phyloP scores from a whole-genome alignment of 179 eudicot genomes.

The Silene noctiflora region DNA sequence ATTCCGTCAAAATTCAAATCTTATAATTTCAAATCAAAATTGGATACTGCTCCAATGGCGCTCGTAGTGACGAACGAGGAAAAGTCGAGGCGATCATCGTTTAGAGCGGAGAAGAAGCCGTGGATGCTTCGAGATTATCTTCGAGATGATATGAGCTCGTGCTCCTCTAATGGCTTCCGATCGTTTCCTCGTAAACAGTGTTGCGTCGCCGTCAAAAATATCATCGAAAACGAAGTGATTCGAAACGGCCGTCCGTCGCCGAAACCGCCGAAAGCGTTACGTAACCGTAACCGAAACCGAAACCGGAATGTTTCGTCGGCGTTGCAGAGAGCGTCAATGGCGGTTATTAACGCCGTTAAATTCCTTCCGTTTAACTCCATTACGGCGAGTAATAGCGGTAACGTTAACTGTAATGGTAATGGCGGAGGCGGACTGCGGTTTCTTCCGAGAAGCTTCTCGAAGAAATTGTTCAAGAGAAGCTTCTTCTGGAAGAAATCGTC shows the following conservation, averaged over 20 bases:
- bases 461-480: slow-evolving; percentile 40
- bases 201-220: slow-evolving; percentile 46
- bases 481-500: slow-evolving; percentile 40
- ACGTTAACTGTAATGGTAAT: background rate
- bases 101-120: slow-evolving; percentile 28
- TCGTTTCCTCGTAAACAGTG: slow-evolving; percentile 65
- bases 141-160: slow-evolving; percentile 62
- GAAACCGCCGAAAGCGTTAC: slow-evolving; percentile 8
- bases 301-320: slow-evolving; percentile 32
- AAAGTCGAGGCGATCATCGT: slow-evolving; percentile 22
- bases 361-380: slow-evolving; percentile 41
- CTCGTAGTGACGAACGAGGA: slow-evolving; percentile 26
- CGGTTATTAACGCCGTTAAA: slow-evolving; percentile 53
- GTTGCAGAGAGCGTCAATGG: slow-evolving; percentile 51
- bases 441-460: slow-evolving; percentile 46
- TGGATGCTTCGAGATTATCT: slow-evolving; percentile 57
- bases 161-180: slow-evolving; percentile 74
- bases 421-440: slow-evolving; percentile 7
- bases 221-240: slow-evolving; percentile 16
- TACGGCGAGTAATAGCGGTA: background rate
- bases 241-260: background rate
- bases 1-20: background rate
- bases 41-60: slow-evolving; percentile 26
- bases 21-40: background rate
- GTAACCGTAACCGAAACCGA: slow-evolving; percentile 18